Conservation (phyloP, 192 early-diverging fungal species). For the Pilobolus umbonatus region DNA sequence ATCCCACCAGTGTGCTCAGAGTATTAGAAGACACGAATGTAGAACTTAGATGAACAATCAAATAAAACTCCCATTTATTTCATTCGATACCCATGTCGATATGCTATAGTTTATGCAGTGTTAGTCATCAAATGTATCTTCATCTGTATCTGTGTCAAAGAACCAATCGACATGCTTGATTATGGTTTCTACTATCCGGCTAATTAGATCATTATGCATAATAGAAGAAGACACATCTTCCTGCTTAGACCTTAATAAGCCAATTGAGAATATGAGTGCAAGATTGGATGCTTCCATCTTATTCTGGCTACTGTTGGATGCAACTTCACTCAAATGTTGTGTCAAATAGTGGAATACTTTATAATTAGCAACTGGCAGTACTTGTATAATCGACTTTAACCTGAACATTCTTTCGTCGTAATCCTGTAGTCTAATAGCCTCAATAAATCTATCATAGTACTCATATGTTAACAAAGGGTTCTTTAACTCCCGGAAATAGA, state of each 20-base stretch:
- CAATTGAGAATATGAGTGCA: constrained; percentile 84
- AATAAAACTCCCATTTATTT: too few relatives aligned
- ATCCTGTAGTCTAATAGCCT: constrained; percentile 54
- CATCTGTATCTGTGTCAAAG: constrained; percentile 35
- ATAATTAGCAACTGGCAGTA: constrained; percentile 55
- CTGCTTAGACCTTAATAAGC: constrained; percentile 55
- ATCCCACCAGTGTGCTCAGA: constrained; percentile 22
- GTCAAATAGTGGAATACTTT: constrained; percentile 58
- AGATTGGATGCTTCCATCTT: constrained; percentile 92
- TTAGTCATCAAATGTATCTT: background rate
- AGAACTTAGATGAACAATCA: constrained; percentile 17
- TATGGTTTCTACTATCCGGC: constrained; percentile 61
- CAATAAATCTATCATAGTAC: constrained; percentile 63
- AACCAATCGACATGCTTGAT: constrained; percentile 65
- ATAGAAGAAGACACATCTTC: constrained; percentile 56
- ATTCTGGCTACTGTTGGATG: constrained; percentile 64
- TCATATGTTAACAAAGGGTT: constrained; percentile 66
- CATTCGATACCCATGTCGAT: too few relatives aligned
- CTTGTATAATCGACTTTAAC: constrained; percentile 63
- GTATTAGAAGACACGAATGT: constrained; percentile 31
- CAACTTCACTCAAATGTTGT: constrained; percentile 59
- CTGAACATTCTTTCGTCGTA: constrained; percentile 67
- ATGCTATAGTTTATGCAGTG: too few relatives aligned
- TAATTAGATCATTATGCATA: constrained; percentile 59
- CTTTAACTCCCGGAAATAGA: constrained; percentile 69